Evolutionary conservation across 345 rosid species (phyloP).

Genomic region (Zanthoxylum bungeanum): DNA sequence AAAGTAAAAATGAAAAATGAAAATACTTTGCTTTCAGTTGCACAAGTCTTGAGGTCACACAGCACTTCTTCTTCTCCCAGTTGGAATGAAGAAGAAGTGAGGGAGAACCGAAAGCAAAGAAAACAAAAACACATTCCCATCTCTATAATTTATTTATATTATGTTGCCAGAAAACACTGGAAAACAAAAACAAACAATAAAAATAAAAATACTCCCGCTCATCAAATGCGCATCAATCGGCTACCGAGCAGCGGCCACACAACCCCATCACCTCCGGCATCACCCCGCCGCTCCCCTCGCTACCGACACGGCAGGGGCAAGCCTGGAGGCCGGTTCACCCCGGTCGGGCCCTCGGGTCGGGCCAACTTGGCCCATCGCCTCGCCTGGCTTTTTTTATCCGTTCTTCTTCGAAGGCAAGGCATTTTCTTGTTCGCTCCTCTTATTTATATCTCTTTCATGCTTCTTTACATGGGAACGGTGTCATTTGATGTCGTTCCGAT

Average conservation of each 20-base stretch:
- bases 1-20: no score
- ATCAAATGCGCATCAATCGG: conserved; percentile 82
- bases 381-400: conserved; percentile 78
- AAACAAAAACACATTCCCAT: no score
- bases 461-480: conserved; percentile 92
- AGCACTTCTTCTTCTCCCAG: no score
- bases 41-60: no score
- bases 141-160: no score
- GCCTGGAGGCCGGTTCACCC: conserved; percentile 47
- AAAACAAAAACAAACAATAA: neutral
- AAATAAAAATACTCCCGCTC: no score
- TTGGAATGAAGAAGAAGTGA: no score
- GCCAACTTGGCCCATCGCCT: conserved; percentile 69
- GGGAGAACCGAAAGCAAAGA: no score
- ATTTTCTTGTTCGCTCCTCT: conserved; percentile 90
- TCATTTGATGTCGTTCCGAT: conserved; percentile 74
- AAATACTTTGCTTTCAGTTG: no score
- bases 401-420: conserved; percentile 92
- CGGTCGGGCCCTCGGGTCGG: conserved; percentile 41
- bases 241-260: conserved; percentile 89
- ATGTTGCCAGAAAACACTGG: neutral
- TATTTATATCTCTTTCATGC: conserved; percentile 88
- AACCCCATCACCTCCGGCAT: conserved; percentile 95
- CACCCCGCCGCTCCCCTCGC: conserved; percentile 90
- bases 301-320: conserved; percentile 71